A percentile compares a stretch with the other conserved stretches of the same genome.
These are phyloP conservation scores for Aspergillus homomorphus DNA, from an alignment of 495 filamentous ascomycete genomes.

Conservation along the genomic window DNA sequence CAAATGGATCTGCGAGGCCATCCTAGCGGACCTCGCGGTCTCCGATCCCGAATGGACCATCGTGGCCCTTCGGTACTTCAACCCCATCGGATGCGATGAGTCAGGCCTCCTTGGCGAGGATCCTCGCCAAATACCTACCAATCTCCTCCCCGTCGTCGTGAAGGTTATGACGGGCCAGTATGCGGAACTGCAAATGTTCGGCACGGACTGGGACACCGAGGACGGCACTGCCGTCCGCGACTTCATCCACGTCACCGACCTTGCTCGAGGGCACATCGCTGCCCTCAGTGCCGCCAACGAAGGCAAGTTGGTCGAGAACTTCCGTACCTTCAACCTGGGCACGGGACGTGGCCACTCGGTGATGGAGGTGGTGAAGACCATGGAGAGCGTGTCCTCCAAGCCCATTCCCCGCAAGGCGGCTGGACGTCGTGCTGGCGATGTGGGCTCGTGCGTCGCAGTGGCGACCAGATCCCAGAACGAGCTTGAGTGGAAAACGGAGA, in stretches of 20 bases:
- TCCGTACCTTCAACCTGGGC: conserved; percentile 53
- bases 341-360: conserved; percentile 52
- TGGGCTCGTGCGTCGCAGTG: conserved; percentile 76
- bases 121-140: conserved; percentile 58
- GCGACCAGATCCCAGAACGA: conserved; percentile 79
- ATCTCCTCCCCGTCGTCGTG: conserved; percentile 60
- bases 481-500: conserved; percentile 85
- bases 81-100: conserved; percentile 63
- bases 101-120: conserved; percentile 64
- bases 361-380: conserved; percentile 48
- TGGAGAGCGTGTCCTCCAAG: conserved; percentile 42
- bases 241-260: conserved; percentile 62
- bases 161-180: conserved; percentile 57
- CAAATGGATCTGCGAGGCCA: conserved; percentile 64
- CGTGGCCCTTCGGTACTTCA: conserved; percentile 65
- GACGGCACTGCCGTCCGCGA: conserved; percentile 60
- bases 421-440: conserved; percentile 70
- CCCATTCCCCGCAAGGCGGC: conserved; percentile 59
- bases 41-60: conserved; percentile 60
- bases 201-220: conserved; percentile 60
- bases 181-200: conserved; percentile 55
- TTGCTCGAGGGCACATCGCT: conserved; percentile 63
- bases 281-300: conserved; percentile 45
- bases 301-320: conserved; percentile 39
- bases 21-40: conserved; percentile 58